Base-by-base conservation (phyloP, 805 yeast species). In the Schwanniomyces occidentalis region DNA sequence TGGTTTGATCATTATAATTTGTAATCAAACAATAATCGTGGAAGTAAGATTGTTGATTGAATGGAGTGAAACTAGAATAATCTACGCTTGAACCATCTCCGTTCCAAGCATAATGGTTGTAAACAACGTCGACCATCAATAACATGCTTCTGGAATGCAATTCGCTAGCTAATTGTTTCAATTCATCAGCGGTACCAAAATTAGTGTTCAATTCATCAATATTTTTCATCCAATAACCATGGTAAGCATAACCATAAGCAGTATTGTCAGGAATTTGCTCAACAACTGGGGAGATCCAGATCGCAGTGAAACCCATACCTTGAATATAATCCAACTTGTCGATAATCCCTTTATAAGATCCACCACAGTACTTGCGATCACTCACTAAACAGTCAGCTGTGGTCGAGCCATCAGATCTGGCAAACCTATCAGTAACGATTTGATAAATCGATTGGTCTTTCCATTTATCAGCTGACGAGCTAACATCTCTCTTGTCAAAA, bases 401-500 rank as follows among this genome's bases (percentile, higher is more conserved):
- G 6, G 30, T 27, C 9, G 30, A 27, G n/a, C 20, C 20, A 17
- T 27, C 30, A 16, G 19, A 9, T 10, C 30, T 12, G 9, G 20
- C 30, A 6, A 27, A 27, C 6, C 30, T 16, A 17, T 27, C 30
- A 8, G 82, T 82, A 70, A 78, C 76, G 44, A 76, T 70, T 52
- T 76, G 83, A 52, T 77, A 77, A 12, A 77, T 65, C n/a, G 71
- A 52, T 32, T 76, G 73, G 48, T 74, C 73, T 54, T 75, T 75
- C 82, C 82, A 77, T 9, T 13, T 9, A 4, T 12, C 30, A 9
- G 30, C 21, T 16, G 30, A 27, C 9, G 12, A 10, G n/a, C n/a
- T 12, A 21, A 21, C 24, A 21, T 21, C n/a, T 21, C 12, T 10
- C 5, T 12, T 12, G n/a, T 21, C 24, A 12, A 10, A 21, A 10